These are phyloP conservation scores for Exsudoporus frostii DNA, from an alignment of 768 basidiomycete species.

Conservation along the genomic window DNA sequence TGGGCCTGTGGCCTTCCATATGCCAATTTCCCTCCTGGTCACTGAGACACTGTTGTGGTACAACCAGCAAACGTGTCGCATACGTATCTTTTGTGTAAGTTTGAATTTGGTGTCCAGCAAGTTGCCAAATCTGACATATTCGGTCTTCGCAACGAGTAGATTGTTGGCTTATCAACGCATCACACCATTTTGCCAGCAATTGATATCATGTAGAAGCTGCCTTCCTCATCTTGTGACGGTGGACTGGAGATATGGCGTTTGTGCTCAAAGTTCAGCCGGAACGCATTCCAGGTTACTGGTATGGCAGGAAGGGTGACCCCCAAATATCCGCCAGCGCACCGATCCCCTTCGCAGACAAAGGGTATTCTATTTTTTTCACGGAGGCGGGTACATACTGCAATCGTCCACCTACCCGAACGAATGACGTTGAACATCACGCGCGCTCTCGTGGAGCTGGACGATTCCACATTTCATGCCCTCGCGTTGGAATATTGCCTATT, in stretches of 20 bases:
- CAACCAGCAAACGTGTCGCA: conserved; percentile 32
- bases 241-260: conserved; percentile 26
- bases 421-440: conserved; percentile 42
- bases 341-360: conserved; percentile 50
- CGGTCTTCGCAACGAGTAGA: neutral
- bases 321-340: conserved; percentile 30
- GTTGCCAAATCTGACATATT: neutral
- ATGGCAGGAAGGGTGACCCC: conserved; percentile 40
- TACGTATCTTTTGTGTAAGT: conserved; percentile 21
- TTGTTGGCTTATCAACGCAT: conserved; percentile 7
- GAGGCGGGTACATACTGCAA: conserved; percentile 54
- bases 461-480: conserved; percentile 47
- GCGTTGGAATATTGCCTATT: conserved; percentile 73
- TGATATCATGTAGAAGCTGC: conserved; percentile 21
- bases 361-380: conserved; percentile 61
- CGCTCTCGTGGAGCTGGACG: conserved; percentile 45
- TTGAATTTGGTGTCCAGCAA: neutral
- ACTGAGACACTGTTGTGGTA: conserved; percentile 37
- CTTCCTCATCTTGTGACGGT: conserved; percentile 32
- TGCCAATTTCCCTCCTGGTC: conserved; percentile 49
- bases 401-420: conserved; percentile 58
- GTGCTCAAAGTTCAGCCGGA: conserved; percentile 39
- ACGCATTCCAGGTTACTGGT: conserved; percentile 58
- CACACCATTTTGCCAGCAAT: conserved; percentile 5
- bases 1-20: conserved; percentile 37